These are phyloP conservation scores for Abrus pulchellus DNA, from an alignment of 306 rosid species.

Conservation along the genomic window DNA sequence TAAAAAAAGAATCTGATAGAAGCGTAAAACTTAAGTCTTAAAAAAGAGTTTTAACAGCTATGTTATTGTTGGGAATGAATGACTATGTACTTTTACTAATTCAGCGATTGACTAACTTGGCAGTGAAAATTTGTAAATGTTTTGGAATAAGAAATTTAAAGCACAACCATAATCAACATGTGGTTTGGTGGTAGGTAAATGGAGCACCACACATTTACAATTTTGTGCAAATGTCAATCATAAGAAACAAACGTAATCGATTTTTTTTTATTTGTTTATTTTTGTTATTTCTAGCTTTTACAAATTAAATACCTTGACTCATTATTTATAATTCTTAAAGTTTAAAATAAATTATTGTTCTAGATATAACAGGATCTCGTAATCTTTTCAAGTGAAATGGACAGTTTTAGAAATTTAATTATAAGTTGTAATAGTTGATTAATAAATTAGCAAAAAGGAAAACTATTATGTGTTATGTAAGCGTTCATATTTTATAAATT, in stretches of 20 bases:
- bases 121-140: background rate
- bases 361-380: too few relatives aligned
- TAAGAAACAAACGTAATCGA: background rate
- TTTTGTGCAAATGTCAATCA: background rate
- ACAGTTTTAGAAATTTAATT: too few relatives aligned
- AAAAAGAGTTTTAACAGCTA: slow-evolving; percentile 48
- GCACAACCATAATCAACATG: background rate
- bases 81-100: slow-evolving; percentile 28
- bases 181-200: slow-evolving; percentile 39
- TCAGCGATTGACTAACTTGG: slow-evolving; percentile 41
- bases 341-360: background rate
- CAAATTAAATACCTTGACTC: too few relatives aligned
- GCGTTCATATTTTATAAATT: too few relatives aligned
- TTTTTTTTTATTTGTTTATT: background rate
- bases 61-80: background rate
- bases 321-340: background rate
- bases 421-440: too few relatives aligned
- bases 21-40: background rate
- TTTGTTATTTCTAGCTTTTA: background rate
- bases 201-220: slow-evolving; percentile 25
- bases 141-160: slow-evolving; percentile 14
- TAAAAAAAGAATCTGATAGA: background rate
- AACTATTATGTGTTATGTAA: too few relatives aligned
- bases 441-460: too few relatives aligned
- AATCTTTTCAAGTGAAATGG: too few relatives aligned